These are phyloP conservation scores for Mucor mucedo DNA, from an alignment of 371 early-diverging fungal species.

Conservation along the genomic window DNA sequence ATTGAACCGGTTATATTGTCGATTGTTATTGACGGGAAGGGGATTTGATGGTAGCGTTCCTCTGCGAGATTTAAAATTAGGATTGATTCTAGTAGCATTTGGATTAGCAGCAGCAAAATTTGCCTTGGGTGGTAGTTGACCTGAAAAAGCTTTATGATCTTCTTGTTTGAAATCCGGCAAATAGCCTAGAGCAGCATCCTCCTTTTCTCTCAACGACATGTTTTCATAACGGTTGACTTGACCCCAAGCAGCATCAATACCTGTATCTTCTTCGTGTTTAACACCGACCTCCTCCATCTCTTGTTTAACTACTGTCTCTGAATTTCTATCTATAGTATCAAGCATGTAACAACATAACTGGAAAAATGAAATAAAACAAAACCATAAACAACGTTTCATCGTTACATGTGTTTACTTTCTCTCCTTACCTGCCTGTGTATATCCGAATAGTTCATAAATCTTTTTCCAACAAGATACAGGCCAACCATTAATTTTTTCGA, in stretches of 20 bases:
- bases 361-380: background rate
- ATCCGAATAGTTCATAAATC: slow-evolving; percentile 31
- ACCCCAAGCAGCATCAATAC: slow-evolving; percentile 35
- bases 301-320: background rate
- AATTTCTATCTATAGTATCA: slow-evolving; percentile 9
- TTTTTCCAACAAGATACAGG: slow-evolving; percentile 34
- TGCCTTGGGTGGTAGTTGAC: no score
- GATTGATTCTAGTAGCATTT: slow-evolving; percentile 3
- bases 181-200: slow-evolving; percentile 34
- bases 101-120: background rate
- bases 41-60: background rate
- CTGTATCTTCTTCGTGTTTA: background rate
- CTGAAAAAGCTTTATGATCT: background rate
- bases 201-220: slow-evolving; percentile 45
- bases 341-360: slow-evolving; percentile 31
- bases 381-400: background rate
- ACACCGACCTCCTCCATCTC: no score
- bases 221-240: slow-evolving; percentile 39
- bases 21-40: background rate
- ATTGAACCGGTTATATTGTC: background rate
- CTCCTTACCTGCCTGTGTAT: slow-evolving; percentile 12
- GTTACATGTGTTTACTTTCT: background rate
- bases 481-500: slow-evolving; percentile 39
- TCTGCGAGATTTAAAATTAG: slow-evolving; percentile 11
- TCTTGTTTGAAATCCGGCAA: slow-evolving; percentile 18